These are phyloP conservation scores for Brassica juncea DNA, from an alignment of 345 rosid species.

Conservation along the genomic window DNA sequence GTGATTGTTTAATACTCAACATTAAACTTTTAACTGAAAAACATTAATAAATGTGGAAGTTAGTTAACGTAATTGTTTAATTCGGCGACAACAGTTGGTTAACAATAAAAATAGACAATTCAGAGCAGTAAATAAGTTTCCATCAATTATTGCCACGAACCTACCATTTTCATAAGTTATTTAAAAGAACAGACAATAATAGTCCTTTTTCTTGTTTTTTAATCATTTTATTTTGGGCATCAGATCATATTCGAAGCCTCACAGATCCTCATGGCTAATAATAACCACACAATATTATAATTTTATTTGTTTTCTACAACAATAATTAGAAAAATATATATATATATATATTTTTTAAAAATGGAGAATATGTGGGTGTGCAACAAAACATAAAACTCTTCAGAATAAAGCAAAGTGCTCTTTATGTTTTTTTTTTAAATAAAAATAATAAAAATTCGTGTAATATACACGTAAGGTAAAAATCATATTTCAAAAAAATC, in stretches of 20 bases:
- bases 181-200: not conserved
- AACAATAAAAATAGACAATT: not conserved
- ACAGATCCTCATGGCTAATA: not conserved
- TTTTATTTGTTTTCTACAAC: not conserved
- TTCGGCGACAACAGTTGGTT: not conserved
- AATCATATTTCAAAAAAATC: not conserved
- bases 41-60: not conserved
- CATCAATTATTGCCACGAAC: slow-evolving; percentile 11
- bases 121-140: not conserved
- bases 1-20: not conserved
- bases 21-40: not conserved
- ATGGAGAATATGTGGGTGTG: slow-evolving; percentile 21
- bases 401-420: slow-evolving; percentile 10
- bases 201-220: not conserved
- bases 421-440: not conserved
- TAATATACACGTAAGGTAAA: slow-evolving; percentile 10
- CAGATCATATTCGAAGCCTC: not conserved
- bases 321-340: not conserved
- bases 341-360: not conserved
- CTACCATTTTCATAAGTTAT: not conserved
- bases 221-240: not conserved
- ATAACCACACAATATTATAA: slow-evolving; percentile 4
- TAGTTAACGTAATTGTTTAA: not conserved
- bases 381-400: slow-evolving; percentile 22
- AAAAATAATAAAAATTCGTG: slow-evolving; percentile 2